Percentiles rank a stretch among this genome's conserved stretches.
phyloP scores from a whole-genome alignment of 768 basidiomycete genomes.

The Rhodotorula paludigena region DNA sequence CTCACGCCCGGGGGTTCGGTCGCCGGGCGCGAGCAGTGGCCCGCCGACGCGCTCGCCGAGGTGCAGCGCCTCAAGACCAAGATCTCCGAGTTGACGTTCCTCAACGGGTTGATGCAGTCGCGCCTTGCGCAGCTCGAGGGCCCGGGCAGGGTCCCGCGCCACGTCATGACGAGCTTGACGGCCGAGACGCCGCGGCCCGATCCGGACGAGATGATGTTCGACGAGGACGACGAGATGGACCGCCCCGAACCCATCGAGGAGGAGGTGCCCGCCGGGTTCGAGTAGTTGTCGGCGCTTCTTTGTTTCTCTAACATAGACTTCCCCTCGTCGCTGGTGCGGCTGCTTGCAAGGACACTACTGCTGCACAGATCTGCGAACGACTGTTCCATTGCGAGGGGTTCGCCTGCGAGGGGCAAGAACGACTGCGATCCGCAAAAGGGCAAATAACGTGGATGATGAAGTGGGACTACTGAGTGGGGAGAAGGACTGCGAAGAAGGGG shows the following conservation, averaged over 20 bases:
- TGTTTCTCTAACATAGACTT: too few relatives aligned
- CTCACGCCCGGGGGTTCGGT: background rate
- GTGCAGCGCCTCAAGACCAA: conserved; percentile 32
- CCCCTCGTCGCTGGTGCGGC: too few relatives aligned
- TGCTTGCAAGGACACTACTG: background rate
- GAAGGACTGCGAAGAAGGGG: background rate
- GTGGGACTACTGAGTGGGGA: background rate
- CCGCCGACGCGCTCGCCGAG: conserved; percentile 28
- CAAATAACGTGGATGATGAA: too few relatives aligned
- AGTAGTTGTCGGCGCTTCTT: too few relatives aligned
- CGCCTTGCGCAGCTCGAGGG: conserved; percentile 36
- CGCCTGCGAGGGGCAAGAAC: too few relatives aligned
- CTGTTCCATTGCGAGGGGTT: too few relatives aligned
- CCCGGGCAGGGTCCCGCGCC: conserved; percentile 22
- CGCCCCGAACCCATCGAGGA: conserved; percentile 15
- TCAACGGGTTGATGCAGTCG: conserved; percentile 38
- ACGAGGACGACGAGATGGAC: conserved; percentile 20
- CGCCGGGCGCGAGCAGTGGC: conserved; percentile 19
- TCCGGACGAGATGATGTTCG: conserved; percentile 11
- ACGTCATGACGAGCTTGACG: conserved; percentile 26
- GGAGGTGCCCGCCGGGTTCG: conserved; percentile 6
- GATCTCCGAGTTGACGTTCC: conserved; percentile 40
- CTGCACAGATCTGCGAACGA: too few relatives aligned
- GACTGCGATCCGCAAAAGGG: too few relatives aligned
- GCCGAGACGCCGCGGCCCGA: conserved; percentile 36